These are phyloP conservation scores for Periconia digitata DNA, from an alignment of 2,329 filamentous ascomycete species.

Conservation along the genomic window DNA sequence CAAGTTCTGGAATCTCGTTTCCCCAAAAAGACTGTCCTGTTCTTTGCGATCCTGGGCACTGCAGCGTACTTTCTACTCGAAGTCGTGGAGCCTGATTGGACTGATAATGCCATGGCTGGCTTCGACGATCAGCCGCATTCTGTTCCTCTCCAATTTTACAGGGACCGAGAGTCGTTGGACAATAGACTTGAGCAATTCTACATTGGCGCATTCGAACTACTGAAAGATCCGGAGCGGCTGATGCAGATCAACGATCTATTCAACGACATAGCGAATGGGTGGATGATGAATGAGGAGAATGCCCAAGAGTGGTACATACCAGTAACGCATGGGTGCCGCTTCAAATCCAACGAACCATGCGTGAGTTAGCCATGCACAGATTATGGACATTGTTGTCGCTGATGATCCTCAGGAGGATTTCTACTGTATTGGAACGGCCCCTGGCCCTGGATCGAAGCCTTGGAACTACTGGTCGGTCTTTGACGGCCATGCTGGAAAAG, in stretches of 20 bases:
- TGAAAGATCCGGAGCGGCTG: slow-evolving; percentile 23
- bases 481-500: slow-evolving; percentile 54
- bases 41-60: slow-evolving; percentile 23
- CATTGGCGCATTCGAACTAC: slow-evolving; percentile 17
- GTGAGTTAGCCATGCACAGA: slow-evolving; percentile 9
- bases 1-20: slow-evolving; percentile 30
- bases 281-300: slow-evolving; percentile 31
- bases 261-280: slow-evolving; percentile 25
- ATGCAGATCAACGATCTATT: slow-evolving; percentile 28
- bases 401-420: slow-evolving; percentile 29
- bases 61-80: slow-evolving; percentile 29
- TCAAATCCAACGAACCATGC: slow-evolving; percentile 33
- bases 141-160: slow-evolving; percentile 30
- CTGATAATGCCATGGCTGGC: slow-evolving; percentile 19
- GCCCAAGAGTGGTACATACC: slow-evolving; percentile 26
- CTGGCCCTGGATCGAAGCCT: slow-evolving; percentile 26
- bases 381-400: background rate
- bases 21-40: slow-evolving; percentile 34
- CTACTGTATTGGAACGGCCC: slow-evolving; percentile 29
- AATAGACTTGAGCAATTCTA: slow-evolving; percentile 29
- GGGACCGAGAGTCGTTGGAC: slow-evolving; percentile 28
- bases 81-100: slow-evolving; percentile 20
- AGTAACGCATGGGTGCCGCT: slow-evolving; percentile 34
- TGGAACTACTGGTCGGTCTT: slow-evolving; percentile 50
- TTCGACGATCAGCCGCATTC: slow-evolving; percentile 17